Evolutionary conservation across 305 asterid species (phyloP).

Genomic region (Fraxinus nigra): DNA sequence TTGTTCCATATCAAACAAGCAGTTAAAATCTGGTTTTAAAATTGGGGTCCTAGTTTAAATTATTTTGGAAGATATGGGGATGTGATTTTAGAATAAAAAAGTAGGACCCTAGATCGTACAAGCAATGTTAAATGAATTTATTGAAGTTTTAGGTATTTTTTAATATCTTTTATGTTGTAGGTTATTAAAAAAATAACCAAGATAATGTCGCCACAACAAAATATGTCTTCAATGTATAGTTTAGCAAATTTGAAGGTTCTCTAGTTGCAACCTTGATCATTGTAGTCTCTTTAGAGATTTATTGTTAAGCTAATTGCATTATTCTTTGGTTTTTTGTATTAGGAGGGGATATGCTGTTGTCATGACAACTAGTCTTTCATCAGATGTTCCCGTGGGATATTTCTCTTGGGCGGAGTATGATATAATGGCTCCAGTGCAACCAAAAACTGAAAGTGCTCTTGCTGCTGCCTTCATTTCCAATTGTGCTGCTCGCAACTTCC

Average conservation of each 20-base stretch:
- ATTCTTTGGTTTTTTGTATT: slow-evolving; percentile 11
- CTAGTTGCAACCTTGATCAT: not conserved
- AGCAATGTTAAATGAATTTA: not conserved
- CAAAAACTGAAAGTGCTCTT: slow-evolving; percentile 66
- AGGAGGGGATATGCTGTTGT: slow-evolving; percentile 78
- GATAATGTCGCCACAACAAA: not conserved
- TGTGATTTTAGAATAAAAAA: not conserved
- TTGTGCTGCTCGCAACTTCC: slow-evolving; percentile 88
- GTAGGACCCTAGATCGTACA: not conserved
- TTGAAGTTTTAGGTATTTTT: not conserved
- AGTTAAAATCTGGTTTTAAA: not conserved
- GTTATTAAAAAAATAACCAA: not conserved
- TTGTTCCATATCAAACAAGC: not conserved
- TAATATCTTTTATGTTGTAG: not conserved
- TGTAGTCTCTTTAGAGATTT: not conserved
- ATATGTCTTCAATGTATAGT: not conserved
- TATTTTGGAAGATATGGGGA: not conserved
- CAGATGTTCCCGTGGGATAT: slow-evolving; percentile 99
- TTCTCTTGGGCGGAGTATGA: slow-evolving; percentile 99
- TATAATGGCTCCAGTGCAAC: slow-evolving; percentile 88
- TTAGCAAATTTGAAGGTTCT: not conserved
- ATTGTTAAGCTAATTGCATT: not conserved
- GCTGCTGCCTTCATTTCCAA: slow-evolving; percentile 99
- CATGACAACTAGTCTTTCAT: slow-evolving; percentile 98
- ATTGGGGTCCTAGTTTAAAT: not conserved